phyloP scores from a whole-genome alignment of 2,329 filamentous ascomycete species.

The Ceratocystis papillata region DNA sequence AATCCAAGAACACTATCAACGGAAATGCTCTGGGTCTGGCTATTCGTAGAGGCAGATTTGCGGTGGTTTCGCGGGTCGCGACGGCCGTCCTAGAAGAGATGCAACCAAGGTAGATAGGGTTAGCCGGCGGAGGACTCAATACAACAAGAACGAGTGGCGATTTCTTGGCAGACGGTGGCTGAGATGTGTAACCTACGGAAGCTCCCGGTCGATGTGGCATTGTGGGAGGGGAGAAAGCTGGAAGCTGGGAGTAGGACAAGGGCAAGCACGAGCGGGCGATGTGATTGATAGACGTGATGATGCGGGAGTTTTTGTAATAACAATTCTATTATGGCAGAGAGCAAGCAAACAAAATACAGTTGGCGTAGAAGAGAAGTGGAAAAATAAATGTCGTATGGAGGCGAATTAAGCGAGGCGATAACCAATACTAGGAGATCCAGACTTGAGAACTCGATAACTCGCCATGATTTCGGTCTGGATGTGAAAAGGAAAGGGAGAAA shows the following conservation, averaged over 20 bases:
- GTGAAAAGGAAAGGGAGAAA: not conserved
- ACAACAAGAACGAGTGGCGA: not conserved
- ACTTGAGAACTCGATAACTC: not conserved
- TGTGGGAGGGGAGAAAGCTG: not conserved
- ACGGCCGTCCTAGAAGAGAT: constrained; percentile 15
- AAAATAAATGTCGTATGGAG: not conserved
- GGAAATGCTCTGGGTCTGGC: constrained; percentile 46
- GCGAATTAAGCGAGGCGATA: not conserved
- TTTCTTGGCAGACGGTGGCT: not conserved
- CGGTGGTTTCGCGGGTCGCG: constrained; percentile 16
- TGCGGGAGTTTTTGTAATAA: constrained; percentile 3
- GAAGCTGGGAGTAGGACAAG: not conserved
- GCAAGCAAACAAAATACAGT: not conserved
- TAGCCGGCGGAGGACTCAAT: not conserved
- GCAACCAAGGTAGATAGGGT: not conserved
- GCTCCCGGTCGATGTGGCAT: constrained; percentile 18
- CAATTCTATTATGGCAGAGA: not conserved
- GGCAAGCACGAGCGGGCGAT: not conserved
- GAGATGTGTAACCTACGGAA: constrained; percentile 4
- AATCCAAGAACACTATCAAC: constrained; percentile 94
- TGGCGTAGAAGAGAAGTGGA: not conserved
- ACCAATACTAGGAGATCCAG: not conserved
- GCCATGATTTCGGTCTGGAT: too few species aligned
- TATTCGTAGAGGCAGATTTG: constrained; percentile 1
- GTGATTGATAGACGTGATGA: not conserved